Base-by-base conservation (phyloP, 768 basidiomycete genomes). In the Chalciporus sphaerocephalus region DNA sequence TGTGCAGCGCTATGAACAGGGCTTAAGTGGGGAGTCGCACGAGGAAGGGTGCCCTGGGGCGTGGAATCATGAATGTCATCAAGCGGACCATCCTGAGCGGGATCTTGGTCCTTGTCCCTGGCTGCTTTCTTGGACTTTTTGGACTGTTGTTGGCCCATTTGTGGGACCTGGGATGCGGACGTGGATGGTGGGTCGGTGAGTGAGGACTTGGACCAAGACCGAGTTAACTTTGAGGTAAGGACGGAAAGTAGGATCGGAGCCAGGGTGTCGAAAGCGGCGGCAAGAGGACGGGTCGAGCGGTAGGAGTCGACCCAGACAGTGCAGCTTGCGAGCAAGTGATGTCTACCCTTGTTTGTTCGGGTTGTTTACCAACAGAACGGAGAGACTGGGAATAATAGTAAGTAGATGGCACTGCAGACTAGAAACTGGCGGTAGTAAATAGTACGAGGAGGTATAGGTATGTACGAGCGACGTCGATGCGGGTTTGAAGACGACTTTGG, bases 121-220 rank as follows among this genome's bases (percentile, higher is more conserved):
- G 70, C 67, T 42, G 70, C 67, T 70, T 84, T 87, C 76, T 79
- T 85, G 56, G 78, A 69, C 76, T 84, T 88, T 75, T 85, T 89
- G 54, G 87, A 90, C 60, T 82, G 79, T 70, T 86, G 84, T 66
- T 89, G 87, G 70, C 88, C 87, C 85, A 89, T 88, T 58, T 71
- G 74, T 48, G 72, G 64, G 53, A 71, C 65, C 61, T 65, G 65
- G 30, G 71, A 50, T 23, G 63, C 46, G 28, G 63, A 33, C 1
- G 68, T 42, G 2, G 72, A 70, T 13, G 80, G 70, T 51, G 81
- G 80, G 64, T 80, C 79, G 37, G 86, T 85, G 64, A 80, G 79
- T 28, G 84, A 82, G 45, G 86, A 87, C 61, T 85, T 81, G 30
- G 81, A 73, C 71, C 87, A 74, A 57, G 81, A 78, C 76, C 78